A percentile compares a stretch with the other conserved stretches of the same genome.
Evolutionary conservation across 176 grass and related monocot species (phyloP).

Genomic region (Zea mays): DNA sequence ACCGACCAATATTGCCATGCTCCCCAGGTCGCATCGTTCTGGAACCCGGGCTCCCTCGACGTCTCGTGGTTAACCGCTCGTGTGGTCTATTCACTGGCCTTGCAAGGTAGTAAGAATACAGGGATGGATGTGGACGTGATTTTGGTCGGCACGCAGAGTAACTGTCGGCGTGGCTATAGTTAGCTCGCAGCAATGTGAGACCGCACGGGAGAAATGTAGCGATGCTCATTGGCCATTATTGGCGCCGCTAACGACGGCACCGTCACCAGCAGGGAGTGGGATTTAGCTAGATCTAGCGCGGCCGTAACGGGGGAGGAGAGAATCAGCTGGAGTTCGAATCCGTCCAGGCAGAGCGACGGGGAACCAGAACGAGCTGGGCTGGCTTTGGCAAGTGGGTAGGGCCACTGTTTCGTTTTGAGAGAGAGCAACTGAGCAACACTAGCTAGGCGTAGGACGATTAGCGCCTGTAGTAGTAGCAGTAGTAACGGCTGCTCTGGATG

Average conservation of each 20-base stretch:
- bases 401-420: background rate
- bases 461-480: constrained; percentile 25
- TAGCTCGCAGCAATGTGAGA: background rate
- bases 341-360: constrained; percentile 22
- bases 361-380: background rate
- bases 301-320: no score
- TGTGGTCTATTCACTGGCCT: no score
- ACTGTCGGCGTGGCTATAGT: background rate
- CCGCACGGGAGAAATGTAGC: background rate
- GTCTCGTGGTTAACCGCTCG: no score
- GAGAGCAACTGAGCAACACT: background rate
- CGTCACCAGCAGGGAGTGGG: background rate
- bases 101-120: no score
- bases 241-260: background rate
- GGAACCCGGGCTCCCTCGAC: background rate
- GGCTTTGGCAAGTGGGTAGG: constrained; percentile 1
- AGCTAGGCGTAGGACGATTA: background rate
- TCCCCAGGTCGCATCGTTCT: no score
- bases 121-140: no score
- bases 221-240: background rate
- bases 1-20: no score
- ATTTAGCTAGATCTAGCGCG: no score
- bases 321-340: constrained; percentile 1
- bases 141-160: background rate
- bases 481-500: no score